Evolutionary conservation across 768 basidiomycete genomes (phyloP).

Genomic region (Pleurotus ostreatus): DNA sequence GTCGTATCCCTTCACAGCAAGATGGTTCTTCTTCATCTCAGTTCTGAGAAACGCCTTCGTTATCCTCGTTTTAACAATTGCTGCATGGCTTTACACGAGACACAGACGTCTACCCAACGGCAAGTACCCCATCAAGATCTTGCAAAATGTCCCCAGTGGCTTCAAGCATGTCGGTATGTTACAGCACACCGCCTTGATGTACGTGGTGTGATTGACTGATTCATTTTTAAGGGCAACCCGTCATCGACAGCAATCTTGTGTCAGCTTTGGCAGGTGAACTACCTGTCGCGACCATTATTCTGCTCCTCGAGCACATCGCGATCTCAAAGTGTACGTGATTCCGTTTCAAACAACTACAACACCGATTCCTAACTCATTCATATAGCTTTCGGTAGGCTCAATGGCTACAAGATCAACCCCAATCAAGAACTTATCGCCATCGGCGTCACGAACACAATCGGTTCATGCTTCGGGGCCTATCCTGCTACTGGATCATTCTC

Average conservation of each 20-base stretch:
- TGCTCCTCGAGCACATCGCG: conserved; percentile 93
- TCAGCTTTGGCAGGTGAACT: conserved; percentile 69
- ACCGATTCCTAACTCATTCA: background rate
- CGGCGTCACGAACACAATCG: conserved; percentile 92
- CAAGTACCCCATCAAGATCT: conserved; percentile 80
- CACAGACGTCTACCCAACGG: conserved; percentile 53
- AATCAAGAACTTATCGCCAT: conserved; percentile 97
- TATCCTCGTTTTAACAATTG: conserved; percentile 80
- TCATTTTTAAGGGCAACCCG: conserved; percentile 21
- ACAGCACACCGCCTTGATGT: background rate
- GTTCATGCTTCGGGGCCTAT: conserved; percentile 87
- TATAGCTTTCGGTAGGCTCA: conserved; percentile 87
- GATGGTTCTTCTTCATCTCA: conserved; percentile 72
- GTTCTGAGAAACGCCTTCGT: conserved; percentile 85
- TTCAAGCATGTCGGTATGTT: conserved; percentile 50
- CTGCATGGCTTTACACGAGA: conserved; percentile 81
- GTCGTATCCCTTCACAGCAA: conserved; percentile 33
- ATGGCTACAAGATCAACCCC: conserved; percentile 90
- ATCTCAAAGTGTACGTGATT: conserved; percentile 80
- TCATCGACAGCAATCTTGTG: conserved; percentile 44
- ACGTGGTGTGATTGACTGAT: background rate
- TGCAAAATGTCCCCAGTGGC: conserved; percentile 81
- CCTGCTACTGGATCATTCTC: conserved; percentile 99
- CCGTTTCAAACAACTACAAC: background rate
- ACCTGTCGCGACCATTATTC: conserved; percentile 82